These are phyloP conservation scores for Geranium brycei DNA, from an alignment of 345 rosid genomes.

Conservation along the genomic window DNA sequence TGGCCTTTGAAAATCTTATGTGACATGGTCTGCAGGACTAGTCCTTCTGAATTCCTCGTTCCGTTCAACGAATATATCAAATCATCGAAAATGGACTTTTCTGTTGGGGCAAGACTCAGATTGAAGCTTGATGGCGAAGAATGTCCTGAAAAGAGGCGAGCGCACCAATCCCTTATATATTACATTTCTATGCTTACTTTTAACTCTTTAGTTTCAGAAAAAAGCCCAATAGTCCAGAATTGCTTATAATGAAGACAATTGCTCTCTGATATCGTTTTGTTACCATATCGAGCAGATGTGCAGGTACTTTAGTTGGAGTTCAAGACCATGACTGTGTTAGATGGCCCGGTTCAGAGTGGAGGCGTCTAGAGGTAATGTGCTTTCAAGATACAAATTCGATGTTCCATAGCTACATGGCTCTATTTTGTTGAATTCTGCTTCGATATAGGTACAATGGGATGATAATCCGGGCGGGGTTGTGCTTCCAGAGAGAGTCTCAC, in stretches of 20 bases:
- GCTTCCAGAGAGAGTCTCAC: conserved; percentile 32
- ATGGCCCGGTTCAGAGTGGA: conserved; percentile 59
- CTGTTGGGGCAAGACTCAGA: conserved; percentile 26
- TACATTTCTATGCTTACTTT: no score
- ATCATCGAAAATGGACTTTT: conserved; percentile 19
- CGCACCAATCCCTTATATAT: not conserved
- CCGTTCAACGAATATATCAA: conserved; percentile 22
- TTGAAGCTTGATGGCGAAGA: conserved; percentile 34
- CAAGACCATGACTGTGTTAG: conserved; percentile 32
- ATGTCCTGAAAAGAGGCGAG: conserved; percentile 29
- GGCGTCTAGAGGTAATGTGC: conserved; percentile 30
- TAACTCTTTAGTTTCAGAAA: not conserved
- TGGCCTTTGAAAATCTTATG: no score
- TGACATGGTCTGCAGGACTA: conserved; percentile 26
- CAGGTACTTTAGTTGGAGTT: conserved; percentile 28
- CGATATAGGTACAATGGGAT: conserved; percentile 46
- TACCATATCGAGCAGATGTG: conserved; percentile 16
- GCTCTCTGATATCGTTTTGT: not conserved
- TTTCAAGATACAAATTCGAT: not conserved
- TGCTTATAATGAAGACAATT: not conserved
- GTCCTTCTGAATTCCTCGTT: conserved; percentile 30
- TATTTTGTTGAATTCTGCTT: no score
- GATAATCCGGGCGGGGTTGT: conserved; percentile 2
- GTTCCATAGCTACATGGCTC: not conserved
- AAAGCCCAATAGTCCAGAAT: no score